Percentiles rank a stretch among this genome's conserved stretches.
These are phyloP conservation scores for Xerocomellus dryophilus DNA, from an alignment of 768 basidiomycete genomes.

Conservation along the genomic window DNA sequence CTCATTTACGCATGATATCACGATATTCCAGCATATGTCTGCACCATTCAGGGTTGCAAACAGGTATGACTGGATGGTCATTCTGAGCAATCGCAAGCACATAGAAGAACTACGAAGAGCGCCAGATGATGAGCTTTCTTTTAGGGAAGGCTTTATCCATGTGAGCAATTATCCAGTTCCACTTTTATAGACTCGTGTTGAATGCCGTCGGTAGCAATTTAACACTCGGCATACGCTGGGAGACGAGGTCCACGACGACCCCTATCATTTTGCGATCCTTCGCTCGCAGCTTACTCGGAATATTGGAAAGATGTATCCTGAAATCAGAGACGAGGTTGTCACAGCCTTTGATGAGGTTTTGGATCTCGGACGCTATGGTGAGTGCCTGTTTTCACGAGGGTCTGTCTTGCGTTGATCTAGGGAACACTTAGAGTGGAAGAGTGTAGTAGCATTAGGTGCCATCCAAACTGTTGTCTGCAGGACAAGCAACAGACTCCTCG, in stretches of 20 bases:
- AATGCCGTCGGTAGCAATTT: conserved; percentile 29
- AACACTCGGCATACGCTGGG: conserved; percentile 40
- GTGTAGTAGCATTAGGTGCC: conserved; percentile 23
- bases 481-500: conserved; percentile 33
- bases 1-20: neutral
- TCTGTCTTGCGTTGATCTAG: neutral
- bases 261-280: conserved; percentile 30
- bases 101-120: conserved; percentile 42
- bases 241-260: conserved; percentile 21
- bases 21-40: neutral
- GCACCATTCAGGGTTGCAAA: conserved; percentile 32
- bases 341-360: conserved; percentile 40
- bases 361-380: conserved; percentile 14
- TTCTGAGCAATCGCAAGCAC: conserved; percentile 31
- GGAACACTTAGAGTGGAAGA: conserved; percentile 38
- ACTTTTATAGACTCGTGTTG: neutral
- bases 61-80: conserved; percentile 36
- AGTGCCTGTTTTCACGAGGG: neutral
- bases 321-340: conserved; percentile 44
- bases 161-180: conserved; percentile 25
- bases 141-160: conserved; percentile 29
- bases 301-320: conserved; percentile 37
- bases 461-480: conserved; percentile 38
- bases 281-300: conserved; percentile 36
- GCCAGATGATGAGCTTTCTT: conserved; percentile 38